These are phyloP conservation scores for Amanita polypyramis DNA, from an alignment of 768 basidiomycete genomes.

Conservation along the genomic window DNA sequence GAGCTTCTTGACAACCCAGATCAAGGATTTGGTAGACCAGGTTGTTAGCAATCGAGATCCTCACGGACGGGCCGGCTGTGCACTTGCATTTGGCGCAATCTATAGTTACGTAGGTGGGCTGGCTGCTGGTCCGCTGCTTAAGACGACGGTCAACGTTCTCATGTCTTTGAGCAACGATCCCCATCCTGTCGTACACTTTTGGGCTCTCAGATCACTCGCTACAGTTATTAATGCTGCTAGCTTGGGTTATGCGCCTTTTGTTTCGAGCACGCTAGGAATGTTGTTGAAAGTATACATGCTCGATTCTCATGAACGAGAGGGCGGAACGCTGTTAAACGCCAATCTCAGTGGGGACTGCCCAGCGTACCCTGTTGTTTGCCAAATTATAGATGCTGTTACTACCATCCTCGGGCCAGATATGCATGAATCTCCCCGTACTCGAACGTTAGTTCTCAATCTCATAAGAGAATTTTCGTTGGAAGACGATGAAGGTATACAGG, in stretches of 20 bases:
- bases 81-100: slow-evolving; percentile 84
- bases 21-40: slow-evolving; percentile 86
- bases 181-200: slow-evolving; percentile 93
- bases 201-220: slow-evolving; percentile 78
- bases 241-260: slow-evolving; percentile 83
- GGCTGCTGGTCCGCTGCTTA: slow-evolving; percentile 89
- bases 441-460: slow-evolving; percentile 75
- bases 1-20: slow-evolving; percentile 73
- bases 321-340: slow-evolving; percentile 70
- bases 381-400: slow-evolving; percentile 87
- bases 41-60: slow-evolving; percentile 94
- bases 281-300: slow-evolving; percentile 82
- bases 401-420: slow-evolving; percentile 93
- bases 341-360: slow-evolving; percentile 89
- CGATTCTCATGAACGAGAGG: slow-evolving; percentile 89
- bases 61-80: slow-evolving; percentile 85
- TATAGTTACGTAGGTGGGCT: slow-evolving; percentile 88
- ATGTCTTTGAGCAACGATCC: slow-evolving; percentile 95
- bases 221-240: slow-evolving; percentile 88
- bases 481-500: slow-evolving; percentile 77
- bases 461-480: slow-evolving; percentile 81
- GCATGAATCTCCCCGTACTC: slow-evolving; percentile 72
- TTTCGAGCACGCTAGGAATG: slow-evolving; percentile 82
- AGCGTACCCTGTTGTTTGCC: slow-evolving; percentile 84
- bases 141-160: slow-evolving; percentile 90